Evolutionary conservation across 208 protist species (phyloP), one percentile per base, ranked within the genome.

Genomic region (Tetramitus jugosus): DNA sequence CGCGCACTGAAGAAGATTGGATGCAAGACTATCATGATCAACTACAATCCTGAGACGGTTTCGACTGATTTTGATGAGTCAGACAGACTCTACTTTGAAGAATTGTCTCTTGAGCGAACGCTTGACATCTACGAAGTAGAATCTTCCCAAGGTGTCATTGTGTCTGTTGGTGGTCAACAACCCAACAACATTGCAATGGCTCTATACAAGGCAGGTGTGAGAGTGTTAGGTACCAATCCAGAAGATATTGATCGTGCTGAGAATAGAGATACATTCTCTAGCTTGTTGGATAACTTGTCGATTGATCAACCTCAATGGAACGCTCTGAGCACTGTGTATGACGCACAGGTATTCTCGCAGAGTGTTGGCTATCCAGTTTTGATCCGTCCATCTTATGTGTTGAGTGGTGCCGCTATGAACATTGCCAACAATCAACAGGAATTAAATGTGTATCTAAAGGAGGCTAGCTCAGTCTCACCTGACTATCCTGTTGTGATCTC

Each of bases 1-100:
- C 86, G 94, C 65, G 93, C 96, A 78, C 87, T 99, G 68, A 86
- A 91, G 40, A 86, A 88, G 35, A 84, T 98, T 31, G 95, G 94
- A 45, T 86, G 94, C 81, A 91, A 93, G 79, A 92, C 95, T 8
- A 95, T 98, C 79, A 94, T 99, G 85, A 94, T 99, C 83, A 99
- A 99, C 90, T 98, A 95, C 89, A 99, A 99, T 88, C 97, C 97
- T 33, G 96, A 98, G 83, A 98, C 96, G 17, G 96, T 99, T n/a
- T 95, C 90, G 23, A 98, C 95, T 40, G 95, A 98, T 88, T 98
- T 96, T 85, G 95, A 97, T 86, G 93, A 96, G 86, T 93, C 89
- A 82, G 94, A 98, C 83, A 91, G 94, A 17, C 88, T 99, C 13
- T 99, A 98, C 88, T 99, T 99, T 85, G 97, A 99, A 78, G 97